Conservation (phyloP, 1,284 basidiomycete genomes). For the Chalciporus sp. region DNA sequence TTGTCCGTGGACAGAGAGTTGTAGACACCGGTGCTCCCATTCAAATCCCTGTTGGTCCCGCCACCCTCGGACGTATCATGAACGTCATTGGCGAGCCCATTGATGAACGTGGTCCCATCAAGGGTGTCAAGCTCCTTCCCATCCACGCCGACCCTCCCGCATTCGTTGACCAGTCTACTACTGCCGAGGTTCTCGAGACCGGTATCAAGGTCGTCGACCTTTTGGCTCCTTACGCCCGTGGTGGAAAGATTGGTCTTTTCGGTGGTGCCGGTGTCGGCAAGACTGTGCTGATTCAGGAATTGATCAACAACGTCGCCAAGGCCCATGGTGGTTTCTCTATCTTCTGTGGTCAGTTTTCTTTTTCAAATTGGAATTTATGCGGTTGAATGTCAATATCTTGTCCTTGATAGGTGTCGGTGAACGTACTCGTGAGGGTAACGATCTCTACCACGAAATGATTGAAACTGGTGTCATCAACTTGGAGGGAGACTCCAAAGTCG, state of each 20-base stretch:
- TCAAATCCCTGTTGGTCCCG: conserved; percentile 92
- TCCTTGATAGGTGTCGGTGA: conserved; percentile 85
- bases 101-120: conserved; percentile 98
- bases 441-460: conserved; percentile 99
- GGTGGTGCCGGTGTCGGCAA: conserved; percentile 99
- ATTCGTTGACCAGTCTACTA: conserved; percentile 98
- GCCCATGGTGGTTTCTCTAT: conserved; percentile 99
- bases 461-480: conserved; percentile 99
- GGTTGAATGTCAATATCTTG: not conserved
- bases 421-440: conserved; percentile 99
- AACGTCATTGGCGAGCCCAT: conserved; percentile 99
- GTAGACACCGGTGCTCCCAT: conserved; percentile 96
- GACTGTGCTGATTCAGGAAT: conserved; percentile 98
- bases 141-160: conserved; percentile 97
- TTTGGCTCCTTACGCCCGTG: conserved; percentile 98
- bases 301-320: conserved; percentile 99
- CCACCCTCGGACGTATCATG: conserved; percentile 98
- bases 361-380: not conserved
- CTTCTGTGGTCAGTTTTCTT: conserved; percentile 87
- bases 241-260: conserved; percentile 99
- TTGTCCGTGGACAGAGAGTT: conserved; percentile 97
- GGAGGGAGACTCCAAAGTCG: conserved; percentile 98
- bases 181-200: conserved; percentile 97
- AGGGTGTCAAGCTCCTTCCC: conserved; percentile 86
- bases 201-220: conserved; percentile 99